Base-by-base conservation (phyloP, 306 rosid species). In the Glycine soja region DNA sequence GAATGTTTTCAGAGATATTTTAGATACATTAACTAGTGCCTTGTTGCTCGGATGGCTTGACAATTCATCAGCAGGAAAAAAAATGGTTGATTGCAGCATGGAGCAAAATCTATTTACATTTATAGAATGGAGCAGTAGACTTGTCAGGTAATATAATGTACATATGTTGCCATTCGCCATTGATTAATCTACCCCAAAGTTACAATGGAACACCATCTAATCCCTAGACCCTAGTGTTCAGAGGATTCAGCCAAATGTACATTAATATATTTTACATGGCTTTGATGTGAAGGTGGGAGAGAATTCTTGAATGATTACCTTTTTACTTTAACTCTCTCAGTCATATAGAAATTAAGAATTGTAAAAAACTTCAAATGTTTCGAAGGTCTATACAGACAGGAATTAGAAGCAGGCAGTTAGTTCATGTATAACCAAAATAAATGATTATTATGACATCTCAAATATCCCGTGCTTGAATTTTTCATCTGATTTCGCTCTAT, bases 1-100 rank as follows among this genome's bases (percentile, higher is more conserved):
- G 84, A 82, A 62, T 82, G 83, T 57, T 91, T 89, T 47, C 72
- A 71, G 11, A 89, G 89, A 72, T 91, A 89, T 74, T 84, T 86
- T 46, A 59, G 82, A 84, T 50, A 59, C 54, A 58, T n/a, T 54
- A 72, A 64, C 42, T 83, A 82, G 74, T 38, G 62, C 36, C 53
- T 76, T 76, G 52, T 6, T 45, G 53, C 38, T 16, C 3, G 3
- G 70, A 15, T 46, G 70, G 6, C 51, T 32, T 45, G 13, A n/a
- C 38, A 16, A 32, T 47, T 11, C 38, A 19, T 9, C 46, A 18
- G 30, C n/a, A 12, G 64, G 76, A 19, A 75, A 56, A 67, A 43
- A 42, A 0, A 24, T 12, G 16, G 14, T 51, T 40, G 40, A 14
- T n/a, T 40, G 64, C 56, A 34, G 45, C 64, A 34, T 56, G 69